Conservation (phyloP, 75 land plant genomes). For the Pseudotsuga menziesii region DNA sequence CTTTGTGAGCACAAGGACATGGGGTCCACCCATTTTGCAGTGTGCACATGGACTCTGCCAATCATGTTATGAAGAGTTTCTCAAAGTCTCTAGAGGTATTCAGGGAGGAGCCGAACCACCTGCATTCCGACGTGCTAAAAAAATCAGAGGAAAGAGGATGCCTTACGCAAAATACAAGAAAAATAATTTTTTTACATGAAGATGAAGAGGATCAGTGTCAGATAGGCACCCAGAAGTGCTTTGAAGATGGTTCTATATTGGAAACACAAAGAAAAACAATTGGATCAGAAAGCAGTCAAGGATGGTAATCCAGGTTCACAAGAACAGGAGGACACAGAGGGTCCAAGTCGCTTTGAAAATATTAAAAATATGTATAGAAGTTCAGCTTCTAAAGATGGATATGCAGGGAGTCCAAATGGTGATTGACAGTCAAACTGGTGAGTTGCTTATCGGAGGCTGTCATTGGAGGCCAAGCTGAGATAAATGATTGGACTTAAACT, state of each 20-base stretch:
- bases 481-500: constrained; percentile 9
- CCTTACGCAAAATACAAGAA: constrained; percentile 10
- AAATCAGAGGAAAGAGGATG: constrained; percentile 34
- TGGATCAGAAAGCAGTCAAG: background rate
- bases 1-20: constrained; percentile 76
- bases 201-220: background rate
- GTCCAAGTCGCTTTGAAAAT: background rate
- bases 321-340: background rate
- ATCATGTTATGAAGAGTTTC: constrained; percentile 74
- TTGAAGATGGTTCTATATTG: background rate
- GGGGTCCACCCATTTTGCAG: constrained; percentile 56
- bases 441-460: constrained; percentile 13
- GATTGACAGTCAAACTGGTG: background rate
- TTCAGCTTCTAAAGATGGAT: constrained; percentile 11
- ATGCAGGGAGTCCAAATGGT: constrained; percentile 6
- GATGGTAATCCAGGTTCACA: background rate
- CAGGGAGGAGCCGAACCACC: constrained; percentile 91
- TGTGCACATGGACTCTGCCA: constrained; percentile 85
- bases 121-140: constrained; percentile 89
- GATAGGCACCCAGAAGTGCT: background rate
- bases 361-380: background rate
- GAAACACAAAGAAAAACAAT: constrained; percentile 5
- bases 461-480: background rate
- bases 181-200: constrained; percentile 12
- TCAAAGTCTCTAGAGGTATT: constrained; percentile 80